phyloP scores from a whole-genome alignment of 768 basidiomycete genomes.

The Holtermannia corniformis region DNA sequence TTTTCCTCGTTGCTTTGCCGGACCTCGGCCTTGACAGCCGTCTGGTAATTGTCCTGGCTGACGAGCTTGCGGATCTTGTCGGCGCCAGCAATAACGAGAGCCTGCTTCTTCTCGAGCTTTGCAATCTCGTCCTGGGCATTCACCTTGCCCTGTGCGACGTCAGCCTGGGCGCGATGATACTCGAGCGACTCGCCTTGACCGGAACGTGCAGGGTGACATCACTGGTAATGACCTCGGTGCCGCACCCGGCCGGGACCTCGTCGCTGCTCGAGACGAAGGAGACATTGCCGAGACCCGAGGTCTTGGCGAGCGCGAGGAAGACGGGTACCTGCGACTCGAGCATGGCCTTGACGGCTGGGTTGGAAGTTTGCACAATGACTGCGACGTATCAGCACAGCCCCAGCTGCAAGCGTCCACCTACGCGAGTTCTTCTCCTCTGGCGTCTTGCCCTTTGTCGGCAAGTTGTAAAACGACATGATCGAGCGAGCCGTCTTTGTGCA shows the following conservation, averaged over 20 bases:
- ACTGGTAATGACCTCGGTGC: conserved; percentile 66
- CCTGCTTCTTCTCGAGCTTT: conserved; percentile 83
- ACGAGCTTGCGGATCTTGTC: conserved; percentile 69
- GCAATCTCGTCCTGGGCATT: conserved; percentile 78
- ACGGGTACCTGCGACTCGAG: conserved; percentile 66
- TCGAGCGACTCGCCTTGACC: conserved; percentile 57
- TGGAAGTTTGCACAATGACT: conserved; percentile 72
- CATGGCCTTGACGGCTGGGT: conserved; percentile 54
- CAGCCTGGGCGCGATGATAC: neutral
- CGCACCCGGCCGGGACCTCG: conserved; percentile 82
- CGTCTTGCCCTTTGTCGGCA: conserved; percentile 47
- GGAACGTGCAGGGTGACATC: conserved; percentile 70
- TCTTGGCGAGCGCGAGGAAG: conserved; percentile 70
- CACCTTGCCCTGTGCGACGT: conserved; percentile 74
- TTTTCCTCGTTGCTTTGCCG: conserved; percentile 67
- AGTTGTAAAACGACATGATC: conserved; percentile 76
- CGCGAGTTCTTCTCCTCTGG: conserved; percentile 38
- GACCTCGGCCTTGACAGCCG: conserved; percentile 70
- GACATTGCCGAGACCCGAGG: conserved; percentile 59
- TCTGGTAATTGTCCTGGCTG: conserved; percentile 64
- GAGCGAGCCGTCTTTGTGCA: conserved; percentile 72
- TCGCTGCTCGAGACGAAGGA: conserved; percentile 55
- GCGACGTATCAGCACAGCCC: neutral
- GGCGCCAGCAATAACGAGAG: conserved; percentile 57
- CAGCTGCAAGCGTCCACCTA: conserved; percentile 1